Percentiles rank a stretch among this genome's conserved stretches.
Conservation (phyloP, 805 yeast species). For the Barnettozyma sucrosica region DNA sequence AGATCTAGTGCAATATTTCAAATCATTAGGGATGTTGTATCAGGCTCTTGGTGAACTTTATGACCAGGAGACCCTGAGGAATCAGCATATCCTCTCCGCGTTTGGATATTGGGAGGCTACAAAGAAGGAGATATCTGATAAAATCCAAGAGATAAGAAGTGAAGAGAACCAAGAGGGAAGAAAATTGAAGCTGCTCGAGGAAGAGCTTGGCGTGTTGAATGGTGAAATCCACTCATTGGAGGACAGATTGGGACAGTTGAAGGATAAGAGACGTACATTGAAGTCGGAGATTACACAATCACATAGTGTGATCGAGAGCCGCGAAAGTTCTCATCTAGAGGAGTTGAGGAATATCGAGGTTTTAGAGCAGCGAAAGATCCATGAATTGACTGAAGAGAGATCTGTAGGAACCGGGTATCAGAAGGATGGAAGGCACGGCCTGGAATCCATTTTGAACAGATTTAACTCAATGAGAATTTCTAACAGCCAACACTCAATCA, state of each 20-base stretch:
- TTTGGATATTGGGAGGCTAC: conserved; percentile 37
- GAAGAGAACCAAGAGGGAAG: conserved; percentile 34
- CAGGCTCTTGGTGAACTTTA: conserved; percentile 39
- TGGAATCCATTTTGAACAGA: background rate
- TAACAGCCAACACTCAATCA: background rate
- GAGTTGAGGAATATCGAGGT: conserved; percentile 34
- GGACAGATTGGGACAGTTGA: conserved; percentile 27
- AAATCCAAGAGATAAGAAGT: conserved; percentile 35
- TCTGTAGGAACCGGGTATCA: background rate
- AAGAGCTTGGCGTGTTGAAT: conserved; percentile 29
- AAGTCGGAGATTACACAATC: conserved; percentile 36
- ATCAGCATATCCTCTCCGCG: conserved; percentile 21
- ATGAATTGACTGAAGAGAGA: conserved; percentile 4
- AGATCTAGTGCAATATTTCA: conserved; percentile 28
- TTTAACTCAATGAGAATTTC: background rate
- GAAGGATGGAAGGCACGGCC: background rate
- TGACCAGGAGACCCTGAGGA: conserved; percentile 28
- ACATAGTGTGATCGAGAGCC: conserved; percentile 43
- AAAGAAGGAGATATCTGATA: conserved; percentile 28
- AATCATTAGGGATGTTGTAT: conserved; percentile 33
- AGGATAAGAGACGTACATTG: conserved; percentile 29
- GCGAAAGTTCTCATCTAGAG: conserved; percentile 37
- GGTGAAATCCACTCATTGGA: conserved; percentile 34
- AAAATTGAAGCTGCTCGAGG: conserved; percentile 31
- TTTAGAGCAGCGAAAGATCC: conserved; percentile 28